Conservation (phyloP, 2,329 filamentous ascomycete species). For the Calonectria honghensis region DNA sequence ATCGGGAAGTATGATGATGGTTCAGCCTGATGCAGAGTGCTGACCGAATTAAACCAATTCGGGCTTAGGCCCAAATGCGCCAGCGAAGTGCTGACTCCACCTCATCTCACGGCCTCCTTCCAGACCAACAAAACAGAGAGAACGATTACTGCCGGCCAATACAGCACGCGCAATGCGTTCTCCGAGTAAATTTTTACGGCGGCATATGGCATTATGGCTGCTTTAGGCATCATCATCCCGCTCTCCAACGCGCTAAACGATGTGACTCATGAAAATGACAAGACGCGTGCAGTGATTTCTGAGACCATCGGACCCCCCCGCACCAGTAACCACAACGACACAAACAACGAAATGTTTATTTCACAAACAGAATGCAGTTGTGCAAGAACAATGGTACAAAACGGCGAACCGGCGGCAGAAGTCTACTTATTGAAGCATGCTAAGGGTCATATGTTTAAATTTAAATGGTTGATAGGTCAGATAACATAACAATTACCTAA, state of each 20-base stretch:
- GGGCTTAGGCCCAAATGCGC: background rate
- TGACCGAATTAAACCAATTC: conserved; percentile 32
- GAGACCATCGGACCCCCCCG: background rate
- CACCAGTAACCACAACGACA: background rate
- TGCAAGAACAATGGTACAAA: too few species aligned
- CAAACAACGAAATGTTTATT: too few species aligned
- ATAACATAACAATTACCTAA: too few species aligned
- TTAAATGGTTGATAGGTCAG: too few species aligned
- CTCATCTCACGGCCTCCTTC: background rate
- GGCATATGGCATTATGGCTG: background rate
- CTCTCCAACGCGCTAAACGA: background rate
- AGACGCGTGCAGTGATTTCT: background rate
- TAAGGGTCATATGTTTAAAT: too few species aligned
- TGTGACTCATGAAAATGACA: too few species aligned
- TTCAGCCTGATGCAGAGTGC: conserved; percentile 12
- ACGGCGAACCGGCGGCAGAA: too few species aligned
- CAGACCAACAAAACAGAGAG: background rate
- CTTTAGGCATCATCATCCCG: background rate
- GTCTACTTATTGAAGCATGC: too few species aligned
- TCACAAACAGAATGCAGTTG: too few species aligned
- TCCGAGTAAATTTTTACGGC: background rate
- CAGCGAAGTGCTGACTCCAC: background rate
- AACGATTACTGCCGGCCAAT: background rate
- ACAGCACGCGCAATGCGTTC: background rate
- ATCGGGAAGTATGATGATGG: conserved; percentile 18